phyloP scores from a whole-genome alignment of 1,284 basidiomycete species.

The Exobasidium rhododendri region DNA sequence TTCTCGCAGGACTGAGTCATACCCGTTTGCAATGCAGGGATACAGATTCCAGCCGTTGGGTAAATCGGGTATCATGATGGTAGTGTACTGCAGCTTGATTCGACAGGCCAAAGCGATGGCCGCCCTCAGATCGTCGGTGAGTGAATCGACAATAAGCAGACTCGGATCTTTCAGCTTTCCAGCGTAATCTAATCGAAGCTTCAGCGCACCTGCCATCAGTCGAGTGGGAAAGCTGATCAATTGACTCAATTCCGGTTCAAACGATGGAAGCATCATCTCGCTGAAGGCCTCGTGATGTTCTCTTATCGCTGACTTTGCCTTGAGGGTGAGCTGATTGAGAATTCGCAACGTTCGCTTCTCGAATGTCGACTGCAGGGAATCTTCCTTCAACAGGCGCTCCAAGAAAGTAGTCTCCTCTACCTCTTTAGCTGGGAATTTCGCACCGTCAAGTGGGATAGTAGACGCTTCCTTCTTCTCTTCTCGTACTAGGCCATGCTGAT shows the following conservation, averaged over 20 bases:
- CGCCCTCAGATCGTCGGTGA: conserved; percentile 87
- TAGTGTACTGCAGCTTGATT: conserved; percentile 89
- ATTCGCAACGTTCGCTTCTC: conserved; percentile 87
- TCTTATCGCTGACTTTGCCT: conserved; percentile 83
- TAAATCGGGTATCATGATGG: conserved; percentile 77
- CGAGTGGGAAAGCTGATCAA: conserved; percentile 92
- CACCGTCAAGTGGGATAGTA: not conserved
- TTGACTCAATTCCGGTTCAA: conserved; percentile 86
- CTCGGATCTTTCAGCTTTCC: conserved; percentile 79
- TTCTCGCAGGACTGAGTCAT: conserved; percentile 83
- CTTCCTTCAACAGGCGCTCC: conserved; percentile 91
- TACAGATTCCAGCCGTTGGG: conserved; percentile 84
- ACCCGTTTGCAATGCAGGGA: conserved; percentile 79
- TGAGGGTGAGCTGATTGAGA: conserved; percentile 78
- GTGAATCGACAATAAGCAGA: conserved; percentile 82
- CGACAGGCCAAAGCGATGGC: conserved; percentile 89
- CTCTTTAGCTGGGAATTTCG: conserved; percentile 16
- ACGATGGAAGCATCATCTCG: conserved; percentile 84
- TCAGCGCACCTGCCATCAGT: conserved; percentile 85
- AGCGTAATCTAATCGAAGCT: conserved; percentile 84
- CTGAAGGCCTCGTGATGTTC: conserved; percentile 70
- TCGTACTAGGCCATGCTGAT: not conserved
- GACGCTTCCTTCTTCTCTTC: not conserved
- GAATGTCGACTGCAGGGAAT: conserved; percentile 87
- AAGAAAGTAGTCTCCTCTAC: conserved; percentile 64